phyloP scores from a whole-genome alignment of 73 alveolate genomes.

The Tetrahymena thermophila region DNA sequence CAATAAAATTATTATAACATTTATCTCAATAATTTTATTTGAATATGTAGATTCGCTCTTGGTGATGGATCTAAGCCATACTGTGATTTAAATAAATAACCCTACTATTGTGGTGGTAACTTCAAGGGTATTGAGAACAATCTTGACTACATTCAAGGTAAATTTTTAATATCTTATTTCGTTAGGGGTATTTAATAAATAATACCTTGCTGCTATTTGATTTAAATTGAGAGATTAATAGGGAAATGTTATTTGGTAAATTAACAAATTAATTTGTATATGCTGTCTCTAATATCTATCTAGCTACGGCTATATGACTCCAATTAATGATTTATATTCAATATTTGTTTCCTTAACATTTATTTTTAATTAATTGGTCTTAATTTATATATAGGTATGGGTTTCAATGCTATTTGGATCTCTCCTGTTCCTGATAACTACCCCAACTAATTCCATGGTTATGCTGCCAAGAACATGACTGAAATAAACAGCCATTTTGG shows the following conservation, averaged over 20 bases:
- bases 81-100: constrained; percentile 39
- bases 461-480: constrained; percentile 78
- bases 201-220: neutral
- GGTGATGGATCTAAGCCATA: constrained; percentile 31
- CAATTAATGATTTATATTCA: neutral
- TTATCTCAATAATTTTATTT: neutral
- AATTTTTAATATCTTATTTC: constrained; percentile 8
- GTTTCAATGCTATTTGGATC: constrained; percentile 96
- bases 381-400: constrained; percentile 38
- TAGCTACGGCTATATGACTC: neutral
- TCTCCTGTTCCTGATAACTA: constrained; percentile 87
- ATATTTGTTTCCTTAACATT: neutral
- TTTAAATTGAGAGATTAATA: neutral
- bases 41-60: constrained; percentile 19
- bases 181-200: neutral
- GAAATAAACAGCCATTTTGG: constrained; percentile 88
- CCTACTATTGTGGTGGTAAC: constrained; percentile 94
- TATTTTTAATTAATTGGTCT: neutral
- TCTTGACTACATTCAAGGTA: constrained; percentile 80
- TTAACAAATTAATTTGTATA: neutral
- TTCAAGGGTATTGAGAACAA: constrained; percentile 76
- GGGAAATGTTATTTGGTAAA: neutral
- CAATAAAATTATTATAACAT: neutral
- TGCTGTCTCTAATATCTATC: neutral
- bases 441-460: constrained; percentile 91